Evolutionary conservation across 306 rosid genomes (phyloP).

Genomic region (Arachis stenosperma): DNA sequence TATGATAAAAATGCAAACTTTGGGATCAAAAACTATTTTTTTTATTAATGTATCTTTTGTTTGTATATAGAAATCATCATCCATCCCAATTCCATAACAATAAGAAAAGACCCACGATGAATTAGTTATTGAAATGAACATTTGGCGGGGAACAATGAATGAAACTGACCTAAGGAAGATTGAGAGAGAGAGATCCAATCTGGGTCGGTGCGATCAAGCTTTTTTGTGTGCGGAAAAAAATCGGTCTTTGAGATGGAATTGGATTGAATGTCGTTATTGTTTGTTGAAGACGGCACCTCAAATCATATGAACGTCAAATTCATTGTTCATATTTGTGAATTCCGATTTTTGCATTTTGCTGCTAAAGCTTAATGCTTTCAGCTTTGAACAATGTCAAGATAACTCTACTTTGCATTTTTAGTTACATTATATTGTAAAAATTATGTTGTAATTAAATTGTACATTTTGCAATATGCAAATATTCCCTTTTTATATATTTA

Average conservation of each 20-base stretch:
- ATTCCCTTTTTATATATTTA: no score
- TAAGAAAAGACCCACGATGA: background rate
- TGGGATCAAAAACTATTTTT: background rate
- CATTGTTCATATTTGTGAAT: background rate
- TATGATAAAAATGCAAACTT: constrained; percentile 8
- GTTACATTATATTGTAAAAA: no score
- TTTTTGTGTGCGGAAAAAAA: background rate
- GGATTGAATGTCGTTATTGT: background rate
- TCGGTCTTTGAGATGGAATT: background rate
- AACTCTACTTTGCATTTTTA: no score
- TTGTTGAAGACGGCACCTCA: background rate
- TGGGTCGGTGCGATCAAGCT: constrained; percentile 1
- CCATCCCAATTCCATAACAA: background rate
- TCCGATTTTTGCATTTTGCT: background rate
- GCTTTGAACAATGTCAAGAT: no score
- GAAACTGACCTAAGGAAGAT: constrained; percentile 35
- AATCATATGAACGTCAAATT: background rate
- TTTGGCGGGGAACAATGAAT: background rate
- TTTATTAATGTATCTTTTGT: no score
- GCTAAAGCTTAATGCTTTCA: no score
- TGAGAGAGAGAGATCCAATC: constrained; percentile 45
- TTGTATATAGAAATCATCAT: background rate
- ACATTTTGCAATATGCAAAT: no score
- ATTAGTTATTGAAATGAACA: background rate
- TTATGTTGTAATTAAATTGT: no score